Conservation (phyloP, 2,329 filamentous ascomycete species). For the Geosmithia morbida region DNA sequence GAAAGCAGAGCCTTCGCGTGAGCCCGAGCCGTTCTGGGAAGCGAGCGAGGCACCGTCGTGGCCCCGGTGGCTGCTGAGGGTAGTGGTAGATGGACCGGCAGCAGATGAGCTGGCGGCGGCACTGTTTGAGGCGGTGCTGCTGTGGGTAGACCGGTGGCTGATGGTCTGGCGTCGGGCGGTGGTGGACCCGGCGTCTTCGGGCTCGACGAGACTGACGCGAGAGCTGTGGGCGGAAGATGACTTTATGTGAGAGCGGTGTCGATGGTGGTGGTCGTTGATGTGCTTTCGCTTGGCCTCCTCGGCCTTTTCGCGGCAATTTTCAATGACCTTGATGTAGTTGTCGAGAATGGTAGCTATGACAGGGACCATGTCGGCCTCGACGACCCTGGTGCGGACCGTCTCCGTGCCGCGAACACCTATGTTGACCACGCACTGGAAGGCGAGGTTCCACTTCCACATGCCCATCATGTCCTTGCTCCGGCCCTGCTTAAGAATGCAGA, state of each 20-base stretch:
- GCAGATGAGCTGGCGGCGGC: conserved; percentile 22
- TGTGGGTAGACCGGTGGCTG: conserved; percentile 28
- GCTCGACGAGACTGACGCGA: conserved; percentile 25
- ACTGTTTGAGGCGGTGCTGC: conserved; percentile 22
- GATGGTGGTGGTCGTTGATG: conserved; percentile 27
- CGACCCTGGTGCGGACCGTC: conserved; percentile 81
- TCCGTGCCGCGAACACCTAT: conserved; percentile 95
- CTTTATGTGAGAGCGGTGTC: conserved; percentile 34
- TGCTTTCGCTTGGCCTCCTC: conserved; percentile 69
- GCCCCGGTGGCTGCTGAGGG: conserved; percentile 7
- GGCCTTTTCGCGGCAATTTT: conserved; percentile 76
- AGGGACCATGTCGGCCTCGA: conserved; percentile 97
- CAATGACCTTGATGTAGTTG: conserved; percentile 95
- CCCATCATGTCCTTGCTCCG: conserved; percentile 98
- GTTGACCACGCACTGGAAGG: conserved; percentile 98
- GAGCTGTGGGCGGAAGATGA: conserved; percentile 30
- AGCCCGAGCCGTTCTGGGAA: conserved; percentile 4
- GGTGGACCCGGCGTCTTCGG: conserved; percentile 41
- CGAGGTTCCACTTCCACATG: conserved; percentile 99
- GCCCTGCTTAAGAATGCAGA: conserved; percentile 96
- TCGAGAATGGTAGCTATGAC: conserved; percentile 97
- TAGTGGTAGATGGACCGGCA: conserved; percentile 21
- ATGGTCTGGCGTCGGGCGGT: conserved; percentile 64
- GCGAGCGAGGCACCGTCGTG: conserved; percentile 9
- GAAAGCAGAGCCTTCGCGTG: conserved; percentile 6